These are phyloP conservation scores for Cardiospermum halicacabum DNA, from an alignment of 345 rosid genomes.

Conservation along the genomic window DNA sequence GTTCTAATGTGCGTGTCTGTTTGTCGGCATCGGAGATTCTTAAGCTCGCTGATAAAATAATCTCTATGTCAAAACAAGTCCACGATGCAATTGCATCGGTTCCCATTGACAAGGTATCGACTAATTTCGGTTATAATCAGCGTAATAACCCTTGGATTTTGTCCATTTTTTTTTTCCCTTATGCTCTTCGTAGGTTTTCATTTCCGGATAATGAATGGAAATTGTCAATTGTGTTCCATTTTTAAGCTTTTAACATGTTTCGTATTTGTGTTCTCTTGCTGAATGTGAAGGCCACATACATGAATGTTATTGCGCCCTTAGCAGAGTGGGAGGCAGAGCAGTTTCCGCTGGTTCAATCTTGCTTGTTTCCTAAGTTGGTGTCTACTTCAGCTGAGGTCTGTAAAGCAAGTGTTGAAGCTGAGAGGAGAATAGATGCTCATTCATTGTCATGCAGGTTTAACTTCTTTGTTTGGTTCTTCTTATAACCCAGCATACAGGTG, in stretches of 20 bases:
- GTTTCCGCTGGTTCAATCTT: slow-evolving; percentile 67
- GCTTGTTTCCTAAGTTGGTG: slow-evolving; percentile 68
- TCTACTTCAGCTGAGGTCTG: slow-evolving; percentile 52
- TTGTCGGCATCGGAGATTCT: slow-evolving; percentile 71
- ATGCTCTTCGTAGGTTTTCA: neutral
- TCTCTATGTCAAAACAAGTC: slow-evolving; percentile 61
- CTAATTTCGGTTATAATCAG: neutral
- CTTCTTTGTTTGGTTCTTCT: neutral
- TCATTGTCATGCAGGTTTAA: slow-evolving; percentile 61
- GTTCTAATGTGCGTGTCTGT: slow-evolving; percentile 54
- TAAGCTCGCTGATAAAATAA: slow-evolving; percentile 56
- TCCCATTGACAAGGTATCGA: slow-evolving; percentile 68
- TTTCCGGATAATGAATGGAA: no score
- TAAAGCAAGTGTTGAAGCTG: slow-evolving; percentile 81
- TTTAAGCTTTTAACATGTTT: neutral
- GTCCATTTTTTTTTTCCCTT: neutral
- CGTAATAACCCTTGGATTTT: neutral
- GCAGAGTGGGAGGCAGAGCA: slow-evolving; percentile 77
- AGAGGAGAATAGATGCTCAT: slow-evolving; percentile 64
- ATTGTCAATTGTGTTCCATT: no score
- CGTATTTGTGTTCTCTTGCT: neutral
- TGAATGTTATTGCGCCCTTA: slow-evolving; percentile 61
- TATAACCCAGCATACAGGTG: neutral
- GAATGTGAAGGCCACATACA: slow-evolving; percentile 62
- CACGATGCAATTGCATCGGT: slow-evolving; percentile 72